These are phyloP conservation scores for Hondaea fermentalgiana DNA, from an alignment of 108 stramenopile species.

Conservation along the genomic window DNA sequence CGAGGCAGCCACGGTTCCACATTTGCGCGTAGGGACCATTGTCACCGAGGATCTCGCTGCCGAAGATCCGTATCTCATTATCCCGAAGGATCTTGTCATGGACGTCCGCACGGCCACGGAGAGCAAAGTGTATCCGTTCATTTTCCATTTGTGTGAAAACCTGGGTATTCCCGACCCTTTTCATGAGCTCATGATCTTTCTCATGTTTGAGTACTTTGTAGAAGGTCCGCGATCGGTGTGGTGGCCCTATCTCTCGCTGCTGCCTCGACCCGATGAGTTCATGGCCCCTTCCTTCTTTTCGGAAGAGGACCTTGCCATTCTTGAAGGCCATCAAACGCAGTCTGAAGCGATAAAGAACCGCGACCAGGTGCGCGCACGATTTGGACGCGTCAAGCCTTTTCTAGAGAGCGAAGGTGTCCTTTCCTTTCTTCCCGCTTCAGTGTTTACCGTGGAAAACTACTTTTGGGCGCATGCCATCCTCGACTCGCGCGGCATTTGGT, in stretches of 20 bases:
- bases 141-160: neutral
- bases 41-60: constrained; percentile 43
- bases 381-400: neutral
- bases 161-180: constrained; percentile 38
- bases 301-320: constrained; percentile 33
- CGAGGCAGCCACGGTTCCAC: constrained; percentile 31
- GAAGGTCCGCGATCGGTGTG: constrained; percentile 35
- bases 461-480: constrained; percentile 59
- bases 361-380: neutral
- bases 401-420: neutral
- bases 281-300: constrained; percentile 37
- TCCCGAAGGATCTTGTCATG: constrained; percentile 45
- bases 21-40: constrained; percentile 49
- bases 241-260: constrained; percentile 60
- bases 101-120: constrained; percentile 34
- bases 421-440: neutral
- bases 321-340: constrained; percentile 20
- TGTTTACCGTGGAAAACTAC: constrained; percentile 46
- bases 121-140: constrained; percentile 19
- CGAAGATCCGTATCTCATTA: constrained; percentile 49
- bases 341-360: neutral
- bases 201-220: constrained; percentile 57
- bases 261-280: constrained; percentile 57
- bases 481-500: constrained; percentile 66
- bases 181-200: constrained; percentile 52